Evolutionary conservation across 768 basidiomycete genomes (phyloP), one percentile per base, ranked within the genome.

Genomic region (Podaxis sp.): DNA sequence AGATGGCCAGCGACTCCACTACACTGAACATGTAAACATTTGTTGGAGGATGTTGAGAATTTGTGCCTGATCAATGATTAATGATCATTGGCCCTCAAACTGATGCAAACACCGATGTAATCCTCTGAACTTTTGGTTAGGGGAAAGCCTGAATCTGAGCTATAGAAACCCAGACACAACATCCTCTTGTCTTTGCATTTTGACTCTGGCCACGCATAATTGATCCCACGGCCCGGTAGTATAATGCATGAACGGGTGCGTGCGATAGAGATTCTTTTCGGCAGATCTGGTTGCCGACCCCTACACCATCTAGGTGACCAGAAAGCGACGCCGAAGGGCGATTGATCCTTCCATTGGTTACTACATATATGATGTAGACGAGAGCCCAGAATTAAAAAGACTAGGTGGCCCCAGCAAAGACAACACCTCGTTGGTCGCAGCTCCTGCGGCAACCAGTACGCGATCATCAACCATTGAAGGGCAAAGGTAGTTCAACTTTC

Each of bases 331-430:
- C 40, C 69, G 71, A 28, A 65, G 65, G n/a, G 73, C 76, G 23
- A 63, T 76, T 36, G 76, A 78, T 61, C 75, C 76, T n/a, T 77
- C 76, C 55, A 67, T 76, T 18, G 74, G 77, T 2, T 77, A 75
- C 61, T 78, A 76, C 61, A 53, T 69, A 40, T 56, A 59, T 35
- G 25, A 11, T 4, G 44, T 10, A 5, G 14, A 11, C 14, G 36
- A 42, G 25, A 21, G 11, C 46, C 5, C 14, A 28, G 25, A 54
- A 38, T 14, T 16, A 18, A 44, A 44, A 16, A 6, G n/a, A 44
- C 42, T 44, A 18, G 42, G 14, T 3, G 38, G 10, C 16, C 14
- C 16, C 42, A n/a, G n/a, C n/a, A 14, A 18, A 44, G 42, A 3
- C 2, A 16, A 18, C 18, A 9, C 16, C 16, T n/a, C 42, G 42